These are phyloP conservation scores for Panicum miliaceum DNA, from an alignment of 176 grass and related monocot genomes.

Conservation along the genomic window DNA sequence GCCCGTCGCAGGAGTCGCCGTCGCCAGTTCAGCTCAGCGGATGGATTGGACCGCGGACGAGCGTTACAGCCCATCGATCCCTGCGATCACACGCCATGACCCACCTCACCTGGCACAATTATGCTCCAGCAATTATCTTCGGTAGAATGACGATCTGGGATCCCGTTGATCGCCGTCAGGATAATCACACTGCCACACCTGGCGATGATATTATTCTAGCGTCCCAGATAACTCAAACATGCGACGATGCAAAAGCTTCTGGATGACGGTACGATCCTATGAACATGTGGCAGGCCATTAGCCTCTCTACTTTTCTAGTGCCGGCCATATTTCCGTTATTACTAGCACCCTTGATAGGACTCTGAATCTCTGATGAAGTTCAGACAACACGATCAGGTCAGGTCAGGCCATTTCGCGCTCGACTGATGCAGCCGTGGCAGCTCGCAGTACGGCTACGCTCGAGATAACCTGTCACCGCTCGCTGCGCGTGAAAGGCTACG, in stretches of 20 bases:
- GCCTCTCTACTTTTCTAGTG: too few relatives aligned
- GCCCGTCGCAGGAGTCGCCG: not conserved
- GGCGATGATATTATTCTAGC: not conserved
- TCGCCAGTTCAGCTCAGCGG: slow-evolving; percentile 1
- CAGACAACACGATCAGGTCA: not conserved
- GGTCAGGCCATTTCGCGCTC: not conserved
- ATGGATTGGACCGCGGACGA: not conserved
- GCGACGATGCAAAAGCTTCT: not conserved
- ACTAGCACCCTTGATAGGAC: not conserved
- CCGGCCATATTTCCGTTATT: too few relatives aligned
- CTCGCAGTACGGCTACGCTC: not conserved
- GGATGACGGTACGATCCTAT: not conserved
- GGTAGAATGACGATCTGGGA: not conserved
- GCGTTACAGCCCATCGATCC: not conserved
- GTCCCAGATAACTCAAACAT: not conserved
- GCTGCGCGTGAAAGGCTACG: not conserved
- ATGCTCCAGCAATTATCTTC: not conserved
- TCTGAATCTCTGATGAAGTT: not conserved
- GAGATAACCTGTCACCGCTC: not conserved
- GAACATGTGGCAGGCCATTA: not conserved
- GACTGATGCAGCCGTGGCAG: slow-evolving; percentile 4
- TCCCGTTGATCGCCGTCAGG: not conserved
- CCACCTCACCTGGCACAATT: slow-evolving; percentile 9
- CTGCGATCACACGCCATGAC: slow-evolving; percentile 5
- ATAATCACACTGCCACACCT: not conserved